Evolutionary conservation across 495 filamentous ascomycete species (phyloP).

Genomic region (Usnea hakonensis): DNA sequence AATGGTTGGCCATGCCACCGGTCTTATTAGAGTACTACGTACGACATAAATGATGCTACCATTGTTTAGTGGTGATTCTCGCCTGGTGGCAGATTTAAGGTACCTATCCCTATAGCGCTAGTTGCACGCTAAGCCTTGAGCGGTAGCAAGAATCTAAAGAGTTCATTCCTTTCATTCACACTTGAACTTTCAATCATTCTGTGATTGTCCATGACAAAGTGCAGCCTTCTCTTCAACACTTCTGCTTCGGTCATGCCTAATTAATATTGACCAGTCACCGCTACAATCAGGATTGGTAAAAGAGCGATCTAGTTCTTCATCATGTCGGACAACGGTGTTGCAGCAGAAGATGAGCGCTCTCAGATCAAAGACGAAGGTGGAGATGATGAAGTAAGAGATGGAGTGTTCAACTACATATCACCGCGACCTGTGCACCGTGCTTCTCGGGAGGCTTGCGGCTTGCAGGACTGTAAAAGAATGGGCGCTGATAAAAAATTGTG

Average conservation of each 20-base stretch:
- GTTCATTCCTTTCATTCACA: background rate
- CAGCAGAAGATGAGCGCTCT: conserved; percentile 20
- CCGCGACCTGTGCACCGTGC: conserved; percentile 13
- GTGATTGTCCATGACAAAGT: background rate
- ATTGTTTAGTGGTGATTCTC: background rate
- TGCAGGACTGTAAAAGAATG: conserved; percentile 23
- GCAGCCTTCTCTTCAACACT: background rate
- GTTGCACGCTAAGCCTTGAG: background rate
- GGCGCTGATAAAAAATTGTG: conserved; percentile 26
- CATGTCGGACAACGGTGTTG: conserved; percentile 25
- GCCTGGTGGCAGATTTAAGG: background rate
- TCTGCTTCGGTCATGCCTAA: background rate
- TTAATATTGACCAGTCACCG: background rate
- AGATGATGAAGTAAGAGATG: conserved; percentile 32
- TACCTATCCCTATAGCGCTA: conserved; percentile 2
- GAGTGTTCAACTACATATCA: conserved; percentile 16
- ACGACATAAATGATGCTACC: background rate
- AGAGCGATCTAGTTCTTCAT: background rate
- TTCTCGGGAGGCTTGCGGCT: conserved; percentile 12
- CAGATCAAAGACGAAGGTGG: conserved; percentile 26
- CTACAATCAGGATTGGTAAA: background rate
- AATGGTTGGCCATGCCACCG: background rate
- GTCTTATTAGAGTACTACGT: too few species aligned
- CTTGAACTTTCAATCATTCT: too few species aligned
- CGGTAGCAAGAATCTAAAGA: background rate